Percentiles rank a stretch among this genome's conserved stretches.
Evolutionary conservation across 2,329 filamentous ascomycete species (phyloP).

Genomic region (Grosmannia huntii): DNA sequence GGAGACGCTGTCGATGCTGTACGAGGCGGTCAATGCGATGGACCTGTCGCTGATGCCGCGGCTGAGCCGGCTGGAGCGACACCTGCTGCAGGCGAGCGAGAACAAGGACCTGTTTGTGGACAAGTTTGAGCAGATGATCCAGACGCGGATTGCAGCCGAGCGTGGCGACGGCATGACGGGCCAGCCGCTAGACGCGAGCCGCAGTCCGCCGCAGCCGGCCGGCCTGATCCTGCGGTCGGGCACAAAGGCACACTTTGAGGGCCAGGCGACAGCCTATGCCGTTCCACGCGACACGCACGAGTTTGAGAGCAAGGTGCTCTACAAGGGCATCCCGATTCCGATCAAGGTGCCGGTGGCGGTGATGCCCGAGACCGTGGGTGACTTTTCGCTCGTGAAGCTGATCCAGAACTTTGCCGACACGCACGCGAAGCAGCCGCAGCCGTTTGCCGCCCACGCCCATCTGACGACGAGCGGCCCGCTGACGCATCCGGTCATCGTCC

Average conservation of each 20-base stretch:
- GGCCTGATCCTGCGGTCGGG: conserved; percentile 45
- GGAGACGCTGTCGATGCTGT: conserved; percentile 78
- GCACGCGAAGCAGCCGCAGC: conserved; percentile 70
- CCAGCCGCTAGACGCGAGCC: conserved; percentile 31
- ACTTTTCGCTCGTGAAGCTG: conserved; percentile 94
- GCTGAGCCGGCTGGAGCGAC: conserved; percentile 69
- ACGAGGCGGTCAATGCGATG: conserved; percentile 91
- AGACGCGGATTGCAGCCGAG: conserved; percentile 63
- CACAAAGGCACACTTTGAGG: conserved; percentile 49
- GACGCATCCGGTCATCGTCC: conserved; percentile 89
- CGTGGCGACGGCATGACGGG: conserved; percentile 22
- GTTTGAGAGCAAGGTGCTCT: conserved; percentile 89
- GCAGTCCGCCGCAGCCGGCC: conserved; percentile 32
- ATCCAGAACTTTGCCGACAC: conserved; percentile 85
- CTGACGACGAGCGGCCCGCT: conserved; percentile 80
- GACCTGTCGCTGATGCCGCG: conserved; percentile 87
- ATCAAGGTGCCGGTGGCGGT: conserved; percentile 92
- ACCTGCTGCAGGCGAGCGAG: conserved; percentile 79
- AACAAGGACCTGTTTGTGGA: conserved; percentile 95
- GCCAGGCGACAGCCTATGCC: conserved; percentile 48
- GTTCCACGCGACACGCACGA: conserved; percentile 93
- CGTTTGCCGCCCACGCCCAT: conserved; percentile 79
- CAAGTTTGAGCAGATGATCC: conserved; percentile 91
- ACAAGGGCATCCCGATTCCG: conserved; percentile 92
- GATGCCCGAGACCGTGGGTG: conserved; percentile 89